Conservation (phyloP, 805 yeast species). For the Yamadazyma philogaea region DNA sequence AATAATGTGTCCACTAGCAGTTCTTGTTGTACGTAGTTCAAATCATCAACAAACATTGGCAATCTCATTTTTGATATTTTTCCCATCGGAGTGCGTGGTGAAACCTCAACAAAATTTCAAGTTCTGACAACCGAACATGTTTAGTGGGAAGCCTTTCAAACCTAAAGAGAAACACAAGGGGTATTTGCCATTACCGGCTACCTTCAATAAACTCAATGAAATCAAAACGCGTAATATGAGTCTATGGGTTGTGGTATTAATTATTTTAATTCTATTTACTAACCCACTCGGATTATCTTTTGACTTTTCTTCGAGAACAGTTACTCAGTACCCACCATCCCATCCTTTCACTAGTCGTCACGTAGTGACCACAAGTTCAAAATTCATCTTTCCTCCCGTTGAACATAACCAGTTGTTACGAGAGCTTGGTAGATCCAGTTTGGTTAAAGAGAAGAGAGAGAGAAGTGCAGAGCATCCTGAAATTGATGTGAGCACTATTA, state of each 20-base stretch:
- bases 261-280: conserved; percentile 21
- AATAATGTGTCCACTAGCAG: no score
- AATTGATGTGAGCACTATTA: conserved; percentile 30
- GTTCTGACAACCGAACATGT: neutral
- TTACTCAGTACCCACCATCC: conserved; percentile 23
- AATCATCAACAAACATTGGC: neutral
- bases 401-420: conserved; percentile 64
- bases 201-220: conserved; percentile 19
- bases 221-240: conserved; percentile 1
- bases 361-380: conserved; percentile 44
- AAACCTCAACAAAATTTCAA: neutral
- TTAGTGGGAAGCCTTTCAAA: conserved; percentile 18
- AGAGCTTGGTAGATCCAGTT: conserved; percentile 50
- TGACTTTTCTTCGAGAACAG: conserved; percentile 5
- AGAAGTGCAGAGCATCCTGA: conserved; percentile 43
- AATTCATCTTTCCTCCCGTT: conserved; percentile 68
- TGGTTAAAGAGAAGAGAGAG: conserved; percentile 49
- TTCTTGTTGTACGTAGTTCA: no score
- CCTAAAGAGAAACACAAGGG: conserved; percentile 22
- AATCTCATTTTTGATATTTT: neutral
- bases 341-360: conserved; percentile 33
- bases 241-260: conserved; percentile 10
- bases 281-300: conserved; percentile 19
- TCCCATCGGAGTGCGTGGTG: neutral
- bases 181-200: conserved; percentile 29